A percentile compares a stretch with the other conserved stretches of the same genome.
Evolutionary conservation across 1,139 yeast genomes (phyloP).

Genomic region (Nakaseomyces nivariensis): DNA sequence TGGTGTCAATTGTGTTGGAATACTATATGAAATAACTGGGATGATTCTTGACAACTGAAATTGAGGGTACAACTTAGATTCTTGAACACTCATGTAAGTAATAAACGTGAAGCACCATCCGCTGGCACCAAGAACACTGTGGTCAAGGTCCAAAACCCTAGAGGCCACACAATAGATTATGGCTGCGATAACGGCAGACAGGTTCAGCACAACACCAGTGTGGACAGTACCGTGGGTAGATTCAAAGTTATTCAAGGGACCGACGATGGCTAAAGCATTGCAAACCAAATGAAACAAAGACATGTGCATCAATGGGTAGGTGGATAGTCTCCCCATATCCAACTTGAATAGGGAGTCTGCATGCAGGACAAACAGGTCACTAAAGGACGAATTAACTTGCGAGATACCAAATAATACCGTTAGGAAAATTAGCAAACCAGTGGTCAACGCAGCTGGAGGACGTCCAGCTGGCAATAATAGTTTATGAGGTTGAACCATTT

Average conservation of each 20-base stretch:
- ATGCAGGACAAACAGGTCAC: slow-evolving; percentile 36
- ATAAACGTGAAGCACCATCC: slow-evolving; percentile 70
- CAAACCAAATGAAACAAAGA: slow-evolving; percentile 53
- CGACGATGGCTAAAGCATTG: slow-evolving; percentile 48
- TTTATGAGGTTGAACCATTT: not conserved
- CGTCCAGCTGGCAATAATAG: slow-evolving; percentile 21
- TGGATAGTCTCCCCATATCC: slow-evolving; percentile 55
- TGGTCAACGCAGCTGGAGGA: slow-evolving; percentile 54
- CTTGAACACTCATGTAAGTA: slow-evolving; percentile 54
- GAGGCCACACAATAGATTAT: slow-evolving; percentile 56
- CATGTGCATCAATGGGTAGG: slow-evolving; percentile 66
- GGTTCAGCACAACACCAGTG: slow-evolving; percentile 72
- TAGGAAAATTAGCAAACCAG: slow-evolving; percentile 52
- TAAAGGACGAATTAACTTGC: slow-evolving; percentile 25
- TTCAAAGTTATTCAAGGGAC: slow-evolving; percentile 66
- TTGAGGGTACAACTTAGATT: slow-evolving; percentile 43
- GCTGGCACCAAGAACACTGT: slow-evolving; percentile 54
- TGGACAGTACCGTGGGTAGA: slow-evolving; percentile 72
- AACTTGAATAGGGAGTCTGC: slow-evolving; percentile 50
- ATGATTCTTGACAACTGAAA: not conserved
- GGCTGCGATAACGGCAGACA: slow-evolving; percentile 63
- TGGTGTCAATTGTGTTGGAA: slow-evolving; percentile 61
- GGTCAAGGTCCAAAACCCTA: slow-evolving; percentile 41
- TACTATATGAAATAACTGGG: slow-evolving; percentile 15
- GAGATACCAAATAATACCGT: slow-evolving; percentile 34